A percentile compares a stretch with the other conserved stretches of the same genome.
phyloP scores from a whole-genome alignment of 306 rosid species.

The Gillenia trifoliata region DNA sequence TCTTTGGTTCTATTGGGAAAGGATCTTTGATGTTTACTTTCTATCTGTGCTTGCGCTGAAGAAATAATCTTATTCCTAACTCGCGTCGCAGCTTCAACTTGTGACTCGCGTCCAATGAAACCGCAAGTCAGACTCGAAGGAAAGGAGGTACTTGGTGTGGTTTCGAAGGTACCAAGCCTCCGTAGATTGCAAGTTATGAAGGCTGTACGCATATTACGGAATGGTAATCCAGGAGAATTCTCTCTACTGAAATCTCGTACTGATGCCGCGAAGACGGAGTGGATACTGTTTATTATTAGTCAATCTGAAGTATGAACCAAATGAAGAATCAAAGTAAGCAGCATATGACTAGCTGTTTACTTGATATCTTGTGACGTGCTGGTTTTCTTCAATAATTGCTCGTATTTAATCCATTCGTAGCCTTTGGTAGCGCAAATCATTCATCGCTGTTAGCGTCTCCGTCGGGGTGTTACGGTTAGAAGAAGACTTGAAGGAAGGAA shows the following conservation, averaged over 20 bases:
- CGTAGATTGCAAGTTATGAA: not conserved
- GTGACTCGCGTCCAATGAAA: not conserved
- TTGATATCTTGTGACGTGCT: not conserved
- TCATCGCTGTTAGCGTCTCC: too few species aligned
- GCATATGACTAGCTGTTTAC: too few species aligned
- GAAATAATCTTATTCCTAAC: not conserved
- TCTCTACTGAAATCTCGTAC: not conserved
- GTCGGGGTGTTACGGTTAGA: too few species aligned
- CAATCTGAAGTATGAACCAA: not conserved
- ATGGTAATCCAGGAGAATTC: conserved; percentile 4
- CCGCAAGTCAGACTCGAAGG: too few species aligned
- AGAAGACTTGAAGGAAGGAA: too few species aligned
- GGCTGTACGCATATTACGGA: not conserved
- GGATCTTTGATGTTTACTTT: not conserved
- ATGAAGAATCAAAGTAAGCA: not conserved
- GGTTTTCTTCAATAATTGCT: not conserved
- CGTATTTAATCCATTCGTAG: too few species aligned
- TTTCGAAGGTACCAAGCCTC: not conserved
- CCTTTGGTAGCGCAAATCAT: too few species aligned
- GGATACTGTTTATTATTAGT: not conserved
- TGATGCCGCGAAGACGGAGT: not conserved
- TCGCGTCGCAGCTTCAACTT: not conserved
- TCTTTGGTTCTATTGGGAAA: too few species aligned
- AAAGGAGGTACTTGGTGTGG: not conserved
- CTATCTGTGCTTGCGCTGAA: not conserved